Evolutionary conservation across 352 stramenopile genomes (phyloP).

Genomic region (Pythium sukuiense): DNA sequence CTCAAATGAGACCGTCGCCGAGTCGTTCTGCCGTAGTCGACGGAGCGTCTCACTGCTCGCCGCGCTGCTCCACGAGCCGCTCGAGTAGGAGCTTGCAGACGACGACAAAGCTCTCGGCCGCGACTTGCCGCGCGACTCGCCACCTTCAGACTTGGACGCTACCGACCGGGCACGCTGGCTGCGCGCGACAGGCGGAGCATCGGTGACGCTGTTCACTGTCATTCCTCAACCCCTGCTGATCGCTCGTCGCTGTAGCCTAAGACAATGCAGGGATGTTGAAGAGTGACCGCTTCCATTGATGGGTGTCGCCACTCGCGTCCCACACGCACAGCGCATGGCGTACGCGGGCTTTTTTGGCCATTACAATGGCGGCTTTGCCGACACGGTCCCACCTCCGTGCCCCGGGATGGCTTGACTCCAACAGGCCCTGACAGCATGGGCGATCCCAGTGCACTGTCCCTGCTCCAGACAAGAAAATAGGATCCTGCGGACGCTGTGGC

Average conservation of each 20-base stretch:
- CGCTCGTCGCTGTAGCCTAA: background rate
- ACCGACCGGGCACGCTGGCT: constrained; percentile 19
- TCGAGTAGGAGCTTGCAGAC: constrained; percentile 23
- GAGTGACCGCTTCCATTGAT: background rate
- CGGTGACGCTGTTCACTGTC: background rate
- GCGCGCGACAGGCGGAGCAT: background rate
- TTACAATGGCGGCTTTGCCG: background rate
- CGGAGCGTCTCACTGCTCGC: constrained; percentile 31
- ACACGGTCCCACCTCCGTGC: constrained; percentile 1
- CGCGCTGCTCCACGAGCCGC: constrained; percentile 24
- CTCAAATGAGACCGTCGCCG: constrained; percentile 44
- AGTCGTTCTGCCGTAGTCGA: constrained; percentile 47
- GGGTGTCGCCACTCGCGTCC: constrained; percentile 3
- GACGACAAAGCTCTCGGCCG: constrained; percentile 23
- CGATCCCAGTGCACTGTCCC: constrained; percentile 4
- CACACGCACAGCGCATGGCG: background rate
- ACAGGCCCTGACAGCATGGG: background rate
- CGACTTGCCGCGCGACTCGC: background rate
- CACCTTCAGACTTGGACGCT: constrained; percentile 17
- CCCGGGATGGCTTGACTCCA: background rate
- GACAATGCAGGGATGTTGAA: constrained; percentile 1
- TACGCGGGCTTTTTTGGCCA: background rate
- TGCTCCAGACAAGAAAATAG: background rate
- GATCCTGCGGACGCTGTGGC: background rate
- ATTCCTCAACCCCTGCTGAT: background rate